A percentile compares a stretch with the other conserved stretches of the same genome.
These are phyloP conservation scores for Malbranchea cinnamomea DNA, from an alignment of 2,329 filamentous ascomycete species.

Conservation along the genomic window DNA sequence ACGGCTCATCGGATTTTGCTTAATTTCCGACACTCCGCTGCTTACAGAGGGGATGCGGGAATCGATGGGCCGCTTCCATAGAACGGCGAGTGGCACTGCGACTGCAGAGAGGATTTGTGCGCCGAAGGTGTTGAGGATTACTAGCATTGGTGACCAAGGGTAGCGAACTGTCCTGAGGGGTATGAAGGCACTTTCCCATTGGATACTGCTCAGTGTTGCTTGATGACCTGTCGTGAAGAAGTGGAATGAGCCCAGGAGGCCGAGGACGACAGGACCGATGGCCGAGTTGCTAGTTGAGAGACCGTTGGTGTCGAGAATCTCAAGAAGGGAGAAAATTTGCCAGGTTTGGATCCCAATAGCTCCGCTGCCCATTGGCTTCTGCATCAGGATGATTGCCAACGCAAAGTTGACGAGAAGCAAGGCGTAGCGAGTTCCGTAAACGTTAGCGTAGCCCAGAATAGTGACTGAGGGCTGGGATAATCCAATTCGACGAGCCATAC, in stretches of 20 bases:
- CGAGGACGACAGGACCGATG: constrained; percentile 72
- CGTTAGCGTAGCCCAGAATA: constrained; percentile 81
- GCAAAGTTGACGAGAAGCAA: constrained; percentile 68
- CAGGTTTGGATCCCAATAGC: constrained; percentile 69
- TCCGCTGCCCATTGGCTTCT: constrained; percentile 89
- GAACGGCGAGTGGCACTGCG: constrained; percentile 61
- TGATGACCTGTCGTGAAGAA: constrained; percentile 98
- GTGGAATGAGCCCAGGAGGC: constrained; percentile 79
- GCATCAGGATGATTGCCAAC: constrained; percentile 60
- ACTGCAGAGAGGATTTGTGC: constrained; percentile 72
- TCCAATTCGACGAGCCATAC: constrained; percentile 33
- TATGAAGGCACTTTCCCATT: constrained; percentile 94
- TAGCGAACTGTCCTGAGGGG: constrained; percentile 70
- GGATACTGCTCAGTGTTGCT: constrained; percentile 70
- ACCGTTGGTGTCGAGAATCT: constrained; percentile 47
- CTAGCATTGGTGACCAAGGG: constrained; percentile 72
- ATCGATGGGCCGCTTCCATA: constrained; percentile 81
- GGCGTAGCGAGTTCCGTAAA: constrained; percentile 82
- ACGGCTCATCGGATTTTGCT: constrained; percentile 13
- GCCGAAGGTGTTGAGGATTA: constrained; percentile 76
- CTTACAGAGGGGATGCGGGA: constrained; percentile 31
- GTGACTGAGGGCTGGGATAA: constrained; percentile 46
- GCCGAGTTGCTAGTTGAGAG: constrained; percentile 45
- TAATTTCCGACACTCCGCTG: constrained; percentile 11
- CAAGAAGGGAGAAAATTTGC: constrained; percentile 67